Evolutionary conservation across 2,329 filamentous ascomycete genomes (phyloP).

Genomic region (Leptosphaerulina australis): DNA sequence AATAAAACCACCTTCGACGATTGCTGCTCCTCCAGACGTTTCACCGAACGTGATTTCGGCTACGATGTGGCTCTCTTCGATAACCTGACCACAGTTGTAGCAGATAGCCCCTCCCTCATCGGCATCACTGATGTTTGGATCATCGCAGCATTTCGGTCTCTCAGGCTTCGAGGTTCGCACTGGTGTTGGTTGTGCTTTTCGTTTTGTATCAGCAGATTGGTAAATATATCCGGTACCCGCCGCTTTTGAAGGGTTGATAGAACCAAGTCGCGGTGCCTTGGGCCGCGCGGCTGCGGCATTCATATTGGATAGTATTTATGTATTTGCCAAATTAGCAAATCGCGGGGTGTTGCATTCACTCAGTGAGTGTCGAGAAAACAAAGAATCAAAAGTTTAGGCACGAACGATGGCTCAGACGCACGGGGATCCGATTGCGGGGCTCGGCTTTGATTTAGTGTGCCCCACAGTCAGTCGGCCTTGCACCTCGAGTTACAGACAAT

Average conservation of each 20-base stretch:
- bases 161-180: slow-evolving; percentile 23
- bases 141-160: slow-evolving; percentile 37
- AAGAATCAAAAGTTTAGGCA: slow-evolving; percentile 20
- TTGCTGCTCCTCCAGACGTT: slow-evolving; percentile 79
- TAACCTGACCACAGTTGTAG: slow-evolving; percentile 80
- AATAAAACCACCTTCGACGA: slow-evolving; percentile 89
- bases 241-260: slow-evolving; percentile 30
- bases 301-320: not conserved
- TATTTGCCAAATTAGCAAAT: not conserved
- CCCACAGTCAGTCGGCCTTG: slow-evolving; percentile 15
- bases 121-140: slow-evolving; percentile 30
- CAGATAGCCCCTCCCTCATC: slow-evolving; percentile 56
- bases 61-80: slow-evolving; percentile 87
- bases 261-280: slow-evolving; percentile 32
- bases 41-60: slow-evolving; percentile 92
- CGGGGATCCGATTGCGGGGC: slow-evolving; percentile 10
- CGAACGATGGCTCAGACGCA: slow-evolving; percentile 14
- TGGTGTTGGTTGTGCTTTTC: slow-evolving; percentile 26
- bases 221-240: slow-evolving; percentile 23
- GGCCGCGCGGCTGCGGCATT: slow-evolving; percentile 26
- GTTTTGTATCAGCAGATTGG: slow-evolving; percentile 29
- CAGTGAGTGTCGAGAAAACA: not conserved
- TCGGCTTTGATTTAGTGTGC: slow-evolving; percentile 3
- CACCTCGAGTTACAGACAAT: slow-evolving; percentile 18
- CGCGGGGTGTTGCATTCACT: not conserved